Evolutionary conservation across 2,329 filamentous ascomycete species (phyloP).

Genomic region (Trichoderma citrinoviride): DNA sequence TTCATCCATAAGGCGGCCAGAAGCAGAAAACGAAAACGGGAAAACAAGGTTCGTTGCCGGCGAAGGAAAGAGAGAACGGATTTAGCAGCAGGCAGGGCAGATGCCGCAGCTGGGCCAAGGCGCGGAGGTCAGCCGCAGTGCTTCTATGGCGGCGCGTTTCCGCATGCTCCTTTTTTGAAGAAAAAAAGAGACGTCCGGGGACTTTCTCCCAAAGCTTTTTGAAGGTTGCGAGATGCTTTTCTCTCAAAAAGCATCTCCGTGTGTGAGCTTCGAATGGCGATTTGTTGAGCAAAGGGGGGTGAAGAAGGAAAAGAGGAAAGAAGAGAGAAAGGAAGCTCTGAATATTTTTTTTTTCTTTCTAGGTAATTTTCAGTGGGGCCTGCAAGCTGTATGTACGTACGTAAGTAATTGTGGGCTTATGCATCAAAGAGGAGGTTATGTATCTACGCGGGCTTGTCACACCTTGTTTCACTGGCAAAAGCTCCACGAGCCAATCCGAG

Average conservation of each 20-base stretch:
- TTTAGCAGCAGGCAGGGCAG: conserved; percentile 47
- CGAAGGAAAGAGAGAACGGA: conserved; percentile 29
- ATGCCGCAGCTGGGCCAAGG: conserved; percentile 47
- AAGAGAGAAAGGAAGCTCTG: conserved; percentile 24
- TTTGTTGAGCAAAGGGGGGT: conserved; percentile 94
- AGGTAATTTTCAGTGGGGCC: conserved; percentile 25
- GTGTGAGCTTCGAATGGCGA: conserved; percentile 99
- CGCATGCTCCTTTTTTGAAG: conserved; percentile 58
- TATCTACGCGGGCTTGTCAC: conserved; percentile 20
- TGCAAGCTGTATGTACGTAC: neutral
- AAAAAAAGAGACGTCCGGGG: conserved; percentile 76
- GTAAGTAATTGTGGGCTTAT: conserved; percentile 20
- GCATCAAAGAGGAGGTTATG: conserved; percentile 24
- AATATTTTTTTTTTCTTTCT: conserved; percentile 31
- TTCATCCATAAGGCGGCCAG: conserved; percentile 66
- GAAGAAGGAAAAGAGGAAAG: conserved; percentile 36
- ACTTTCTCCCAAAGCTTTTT: conserved; percentile 98
- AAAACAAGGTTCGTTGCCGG: conserved; percentile 36
- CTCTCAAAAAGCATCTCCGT: conserved; percentile 58
- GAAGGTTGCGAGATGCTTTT: conserved; percentile 36
- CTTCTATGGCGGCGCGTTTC: conserved; percentile 99
- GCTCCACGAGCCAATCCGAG: conserved; percentile 29
- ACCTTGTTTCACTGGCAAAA: conserved; percentile 8
- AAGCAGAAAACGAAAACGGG: conserved; percentile 24
- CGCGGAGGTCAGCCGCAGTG: conserved; percentile 82